phyloP scores from a whole-genome alignment of 2,329 filamentous ascomycete genomes.

The Diplodia mutila region DNA sequence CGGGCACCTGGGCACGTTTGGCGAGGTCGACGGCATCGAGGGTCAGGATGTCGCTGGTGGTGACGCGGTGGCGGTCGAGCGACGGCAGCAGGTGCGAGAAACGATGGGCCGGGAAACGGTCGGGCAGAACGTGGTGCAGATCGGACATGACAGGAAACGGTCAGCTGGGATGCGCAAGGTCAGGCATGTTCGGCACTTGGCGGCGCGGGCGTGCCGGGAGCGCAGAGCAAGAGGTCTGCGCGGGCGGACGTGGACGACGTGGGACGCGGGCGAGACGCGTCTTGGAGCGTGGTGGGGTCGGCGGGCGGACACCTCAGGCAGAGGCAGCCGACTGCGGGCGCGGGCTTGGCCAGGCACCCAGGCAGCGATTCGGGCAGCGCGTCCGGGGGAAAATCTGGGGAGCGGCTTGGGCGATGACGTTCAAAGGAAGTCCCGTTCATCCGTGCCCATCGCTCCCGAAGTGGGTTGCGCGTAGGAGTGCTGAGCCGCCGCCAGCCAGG shows the following conservation, averaged over 20 bases:
- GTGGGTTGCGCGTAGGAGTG: neutral
- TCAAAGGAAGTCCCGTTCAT: neutral
- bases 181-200: conserved; percentile 17
- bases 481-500: neutral
- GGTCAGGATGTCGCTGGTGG: conserved; percentile 81
- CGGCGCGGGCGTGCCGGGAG: conserved; percentile 8
- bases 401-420: conserved; percentile 11
- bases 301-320: neutral
- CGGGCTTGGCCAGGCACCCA: neutral
- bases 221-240: neutral
- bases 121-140: conserved; percentile 78
- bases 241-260: neutral
- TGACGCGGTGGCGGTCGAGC: conserved; percentile 77
- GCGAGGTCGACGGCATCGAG: conserved; percentile 82
- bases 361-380: neutral
- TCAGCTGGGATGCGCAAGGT: conserved; percentile 4
- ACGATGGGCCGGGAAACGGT: conserved; percentile 67
- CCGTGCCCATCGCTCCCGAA: conserved; percentile 10
- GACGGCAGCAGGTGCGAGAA: conserved; percentile 77
- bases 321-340: neutral
- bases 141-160: conserved; percentile 69
- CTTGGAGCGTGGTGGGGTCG: neutral
- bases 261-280: conserved; percentile 3
- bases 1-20: conserved; percentile 79
- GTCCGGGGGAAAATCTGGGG: conserved; percentile 15